Evolutionary conservation across 345 rosid genomes (phyloP).

Genomic region (Gossypium turneri): DNA sequence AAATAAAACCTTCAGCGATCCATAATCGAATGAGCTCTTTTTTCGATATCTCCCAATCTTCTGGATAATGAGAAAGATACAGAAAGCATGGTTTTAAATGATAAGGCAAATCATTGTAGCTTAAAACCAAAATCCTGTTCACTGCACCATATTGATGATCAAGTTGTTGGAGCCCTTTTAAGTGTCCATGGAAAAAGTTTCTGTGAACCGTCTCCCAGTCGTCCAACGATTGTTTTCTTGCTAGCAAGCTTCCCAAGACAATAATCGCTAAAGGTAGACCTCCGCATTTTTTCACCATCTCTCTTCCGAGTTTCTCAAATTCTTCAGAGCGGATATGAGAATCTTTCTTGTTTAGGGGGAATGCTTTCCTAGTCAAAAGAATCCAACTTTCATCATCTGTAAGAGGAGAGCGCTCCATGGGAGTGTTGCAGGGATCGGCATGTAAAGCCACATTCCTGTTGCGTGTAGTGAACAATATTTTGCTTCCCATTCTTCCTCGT

Average conservation of each 20-base stretch:
- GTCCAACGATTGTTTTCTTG: neutral
- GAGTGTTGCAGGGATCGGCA: neutral
- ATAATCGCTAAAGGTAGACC: constrained; percentile 24
- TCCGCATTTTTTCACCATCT: constrained; percentile 17
- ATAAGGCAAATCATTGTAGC: constrained; percentile 33
- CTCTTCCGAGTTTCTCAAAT: neutral
- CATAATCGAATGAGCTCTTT: constrained; percentile 19
- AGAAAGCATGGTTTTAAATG: constrained; percentile 25
- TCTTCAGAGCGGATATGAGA: neutral
- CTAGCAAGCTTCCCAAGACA: constrained; percentile 14
- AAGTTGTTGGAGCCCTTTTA: neutral
- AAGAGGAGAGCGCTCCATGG: neutral
- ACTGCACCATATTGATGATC: neutral
- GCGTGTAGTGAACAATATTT: constrained; percentile 6
- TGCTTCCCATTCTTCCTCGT: neutral
- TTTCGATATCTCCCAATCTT: constrained; percentile 9
- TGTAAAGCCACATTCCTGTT: neutral
- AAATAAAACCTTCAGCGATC: constrained; percentile 25
- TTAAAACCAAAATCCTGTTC: constrained; percentile 18
- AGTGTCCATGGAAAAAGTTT: neutral
- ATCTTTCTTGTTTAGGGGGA: neutral
- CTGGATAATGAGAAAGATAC: constrained; percentile 28
- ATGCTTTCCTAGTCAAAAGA: neutral
- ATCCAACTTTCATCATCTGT: constrained; percentile 1
- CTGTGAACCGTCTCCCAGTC: neutral